Conservation (phyloP, 2,329 filamentous ascomycete genomes). For the Cladophialophora yegresii region DNA sequence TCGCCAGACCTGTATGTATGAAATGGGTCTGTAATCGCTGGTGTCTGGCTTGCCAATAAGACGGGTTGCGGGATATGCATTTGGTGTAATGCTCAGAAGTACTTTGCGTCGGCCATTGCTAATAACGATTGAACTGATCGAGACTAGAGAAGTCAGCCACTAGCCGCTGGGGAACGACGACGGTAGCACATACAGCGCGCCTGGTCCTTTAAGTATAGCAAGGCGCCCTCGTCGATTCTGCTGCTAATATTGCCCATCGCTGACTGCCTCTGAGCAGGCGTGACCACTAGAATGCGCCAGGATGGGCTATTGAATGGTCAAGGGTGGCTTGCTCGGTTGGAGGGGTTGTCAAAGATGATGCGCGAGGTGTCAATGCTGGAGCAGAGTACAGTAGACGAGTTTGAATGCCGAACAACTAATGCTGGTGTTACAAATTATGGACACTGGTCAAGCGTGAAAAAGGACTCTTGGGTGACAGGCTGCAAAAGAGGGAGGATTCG, state of each 20-base stretch:
- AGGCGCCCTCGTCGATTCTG: conserved; percentile 77
- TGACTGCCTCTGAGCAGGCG: conserved; percentile 22
- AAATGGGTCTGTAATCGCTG: conserved; percentile 74
- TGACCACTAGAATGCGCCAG: conserved; percentile 24
- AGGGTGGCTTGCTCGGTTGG: neutral
- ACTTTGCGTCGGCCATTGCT: conserved; percentile 76
- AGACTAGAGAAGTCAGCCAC: conserved; percentile 62
- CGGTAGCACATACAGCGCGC: conserved; percentile 69
- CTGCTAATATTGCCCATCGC: conserved; percentile 89
- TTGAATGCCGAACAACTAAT: conserved; percentile 11
- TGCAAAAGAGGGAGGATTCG: conserved; percentile 8
- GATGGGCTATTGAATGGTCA: conserved; percentile 6
- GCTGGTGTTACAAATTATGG: conserved; percentile 10
- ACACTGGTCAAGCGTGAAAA: conserved; percentile 12
- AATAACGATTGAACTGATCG: conserved; percentile 79
- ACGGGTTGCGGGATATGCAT: conserved; percentile 81
- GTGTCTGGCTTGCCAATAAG: conserved; percentile 70
- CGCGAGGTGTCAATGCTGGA: conserved; percentile 17
- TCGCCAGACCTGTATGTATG: conserved; percentile 79
- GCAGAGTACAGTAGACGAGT: conserved; percentile 11
- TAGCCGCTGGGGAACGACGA: neutral
- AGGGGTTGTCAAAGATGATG: conserved; percentile 2
- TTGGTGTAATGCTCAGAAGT: conserved; percentile 76
- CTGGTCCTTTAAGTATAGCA: conserved; percentile 87
- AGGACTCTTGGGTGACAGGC: conserved; percentile 9